Evolutionary conservation across 768 basidiomycete genomes (phyloP), one percentile per base, ranked within the genome.

Genomic region (Lactifluus subvellereus): DNA sequence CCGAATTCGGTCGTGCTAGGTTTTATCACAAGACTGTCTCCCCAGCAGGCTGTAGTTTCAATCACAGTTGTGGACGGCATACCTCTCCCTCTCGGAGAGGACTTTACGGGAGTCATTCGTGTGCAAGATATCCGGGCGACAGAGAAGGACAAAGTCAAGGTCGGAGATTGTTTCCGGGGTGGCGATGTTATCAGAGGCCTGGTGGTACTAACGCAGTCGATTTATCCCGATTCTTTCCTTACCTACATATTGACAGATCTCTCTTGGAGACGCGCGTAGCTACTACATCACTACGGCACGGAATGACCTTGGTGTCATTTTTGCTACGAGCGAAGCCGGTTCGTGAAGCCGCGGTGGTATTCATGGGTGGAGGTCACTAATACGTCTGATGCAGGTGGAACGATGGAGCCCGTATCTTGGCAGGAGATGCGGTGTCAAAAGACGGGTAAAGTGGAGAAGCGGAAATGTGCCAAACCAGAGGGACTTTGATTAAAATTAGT

Each of bases 221-320:
- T 20, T 27, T 33, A 40, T 16, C 13, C 18, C 13, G 13, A 50
- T 10, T 22, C 7, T 37, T 35, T 22, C 20, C 40, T 54, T n/a
- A 32, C 40, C 53, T 20, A 38, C 8, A 45, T 11, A 22, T 20
- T 7, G 27, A 6, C 62, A 95, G 94, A 91, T 95, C 54, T 95
- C 94, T 18, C 79, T 97, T 30, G 94, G 94, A 10, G 94, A 96
- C 74, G 86, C 93, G 30, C 84, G 91, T 49, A 92, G 88, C 69
- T 96, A 96, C 75, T 95, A 92, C 76, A 81, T 96, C 33, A 91
- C 93, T 0, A 96, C 94, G 3, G 94, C 90, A 7, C 78, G 90
- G 47, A 94, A 94, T 71, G 88, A 94, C 67, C 82, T 96, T 4
- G 94, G 94, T 0, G 94, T 96, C 9, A 88, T 95, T 57, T 94